Evolutionary conservation across 768 basidiomycete genomes (phyloP).

Genomic region (Termitomyces sp.): DNA sequence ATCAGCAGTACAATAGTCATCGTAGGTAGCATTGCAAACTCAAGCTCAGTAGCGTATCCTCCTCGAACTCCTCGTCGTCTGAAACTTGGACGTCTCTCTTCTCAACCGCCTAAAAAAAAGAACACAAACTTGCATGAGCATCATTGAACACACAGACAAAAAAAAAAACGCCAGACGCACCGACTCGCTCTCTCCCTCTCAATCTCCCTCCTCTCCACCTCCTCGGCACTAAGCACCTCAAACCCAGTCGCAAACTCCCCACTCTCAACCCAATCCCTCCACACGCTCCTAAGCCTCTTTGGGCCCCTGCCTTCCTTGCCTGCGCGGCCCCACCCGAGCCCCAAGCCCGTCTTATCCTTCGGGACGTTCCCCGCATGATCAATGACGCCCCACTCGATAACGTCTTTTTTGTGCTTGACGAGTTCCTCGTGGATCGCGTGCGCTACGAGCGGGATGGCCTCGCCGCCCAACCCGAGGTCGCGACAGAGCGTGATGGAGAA

Average conservation of each 20-base stretch:
- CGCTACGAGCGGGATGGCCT: conserved; percentile 84
- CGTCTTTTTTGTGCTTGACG: conserved; percentile 92
- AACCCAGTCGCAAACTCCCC: conserved; percentile 88
- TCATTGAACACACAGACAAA: too few relatives aligned
- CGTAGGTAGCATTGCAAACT: background rate
- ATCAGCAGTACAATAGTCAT: background rate
- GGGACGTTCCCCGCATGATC: conserved; percentile 31
- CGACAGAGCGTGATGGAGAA: conserved; percentile 78
- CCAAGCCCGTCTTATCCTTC: conserved; percentile 82
- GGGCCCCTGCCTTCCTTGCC: conserved; percentile 80
- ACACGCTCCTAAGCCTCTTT: conserved; percentile 79
- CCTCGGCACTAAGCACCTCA: conserved; percentile 84
- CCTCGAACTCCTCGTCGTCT: conserved; percentile 36
- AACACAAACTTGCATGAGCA: background rate
- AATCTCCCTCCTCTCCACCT: conserved; percentile 85
- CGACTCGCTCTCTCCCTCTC: conserved; percentile 84
- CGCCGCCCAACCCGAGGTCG: conserved; percentile 86
- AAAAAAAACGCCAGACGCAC: conserved; percentile 24
- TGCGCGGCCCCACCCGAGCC: conserved; percentile 70
- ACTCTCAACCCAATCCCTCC: conserved; percentile 93
- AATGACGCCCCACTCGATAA: conserved; percentile 90
- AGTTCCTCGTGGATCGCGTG: conserved; percentile 96
- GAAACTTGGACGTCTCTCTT: conserved; percentile 40
- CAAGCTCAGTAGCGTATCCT: conserved; percentile 22
- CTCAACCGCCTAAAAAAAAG: conserved; percentile 26